Evolutionary conservation across 371 early-diverging fungal genomes (phyloP).

Genomic region (Thermomucor indicae-seudaticae): DNA sequence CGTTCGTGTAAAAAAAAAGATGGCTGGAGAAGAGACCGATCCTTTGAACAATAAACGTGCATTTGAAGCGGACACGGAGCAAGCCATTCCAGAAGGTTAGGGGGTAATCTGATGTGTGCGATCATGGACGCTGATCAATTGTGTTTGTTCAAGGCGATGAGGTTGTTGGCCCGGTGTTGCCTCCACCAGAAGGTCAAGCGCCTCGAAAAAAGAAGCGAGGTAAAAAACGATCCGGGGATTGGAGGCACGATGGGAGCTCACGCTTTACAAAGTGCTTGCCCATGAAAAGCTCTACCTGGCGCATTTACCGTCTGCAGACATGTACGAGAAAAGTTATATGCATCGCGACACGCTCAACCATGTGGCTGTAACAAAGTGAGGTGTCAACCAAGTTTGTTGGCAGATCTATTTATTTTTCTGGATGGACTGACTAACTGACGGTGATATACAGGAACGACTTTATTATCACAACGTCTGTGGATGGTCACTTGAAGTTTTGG

Average conservation of each 20-base stretch:
- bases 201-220: conserved; percentile 39
- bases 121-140: neutral
- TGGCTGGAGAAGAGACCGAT: no score
- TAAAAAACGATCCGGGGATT: conserved; percentile 3
- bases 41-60: conserved; percentile 3
- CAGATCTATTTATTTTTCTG: neutral
- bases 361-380: conserved; percentile 70
- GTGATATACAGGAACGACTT: conserved; percentile 69
- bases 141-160: conserved; percentile 11
- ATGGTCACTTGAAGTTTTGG: conserved; percentile 98
- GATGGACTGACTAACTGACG: neutral
- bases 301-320: conserved; percentile 76
- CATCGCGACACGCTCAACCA: conserved; percentile 86
- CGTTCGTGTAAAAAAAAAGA: no score
- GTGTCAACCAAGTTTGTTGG: neutral
- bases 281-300: conserved; percentile 79
- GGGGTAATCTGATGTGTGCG: neutral
- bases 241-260: neutral
- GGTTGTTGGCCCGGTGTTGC: conserved; percentile 39
- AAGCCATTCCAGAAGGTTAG: conserved; percentile 1
- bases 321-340: conserved; percentile 94
- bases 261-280: conserved; percentile 40
- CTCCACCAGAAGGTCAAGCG: conserved; percentile 25
- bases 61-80: neutral
- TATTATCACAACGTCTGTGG: conserved; percentile 88